A percentile compares a stretch with the other conserved stretches of the same genome.
Evolutionary conservation across 1,139 yeast genomes (phyloP).

Genomic region (Yamadazyma spencermartinsiae): DNA sequence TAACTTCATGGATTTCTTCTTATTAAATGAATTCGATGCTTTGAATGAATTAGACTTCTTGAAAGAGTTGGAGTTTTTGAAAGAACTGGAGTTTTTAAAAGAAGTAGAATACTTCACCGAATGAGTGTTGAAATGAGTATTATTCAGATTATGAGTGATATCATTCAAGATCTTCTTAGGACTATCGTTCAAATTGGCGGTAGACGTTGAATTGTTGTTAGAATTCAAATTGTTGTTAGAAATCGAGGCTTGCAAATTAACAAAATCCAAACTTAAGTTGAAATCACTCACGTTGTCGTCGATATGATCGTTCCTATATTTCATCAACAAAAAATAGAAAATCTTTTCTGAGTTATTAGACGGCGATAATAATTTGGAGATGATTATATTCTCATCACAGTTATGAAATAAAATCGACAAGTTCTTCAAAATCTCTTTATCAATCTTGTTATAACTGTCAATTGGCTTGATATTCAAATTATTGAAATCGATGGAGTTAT

Average conservation of each 20-base stretch:
- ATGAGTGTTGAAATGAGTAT: slow-evolving; percentile 28
- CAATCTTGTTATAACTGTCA: slow-evolving; percentile 58
- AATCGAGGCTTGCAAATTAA: slow-evolving; percentile 12
- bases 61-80: slow-evolving; percentile 30
- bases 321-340: slow-evolving; percentile 78
- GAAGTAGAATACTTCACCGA: slow-evolving; percentile 36
- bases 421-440: slow-evolving; percentile 79
- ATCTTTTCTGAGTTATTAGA: slow-evolving; percentile 77
- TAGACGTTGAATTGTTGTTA: slow-evolving; percentile 24
- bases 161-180: slow-evolving; percentile 7
- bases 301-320: slow-evolving; percentile 78
- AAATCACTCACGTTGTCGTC: slow-evolving; percentile 24
- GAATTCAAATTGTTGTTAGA: slow-evolving; percentile 22
- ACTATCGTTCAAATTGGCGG: slow-evolving; percentile 34
- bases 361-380: slow-evolving; percentile 57
- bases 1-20: slow-evolving; percentile 30
- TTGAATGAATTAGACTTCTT: slow-evolving; percentile 22
- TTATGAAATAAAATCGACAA: slow-evolving; percentile 92
- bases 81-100: slow-evolving; percentile 24
- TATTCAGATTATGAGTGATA: slow-evolving; percentile 18
- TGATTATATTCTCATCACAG: slow-evolving; percentile 60
- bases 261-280: slow-evolving; percentile 2
- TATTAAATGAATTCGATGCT: slow-evolving; percentile 44
- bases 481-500: slow-evolving; percentile 25
- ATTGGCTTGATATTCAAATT: slow-evolving; percentile 49